phyloP scores from a whole-genome alignment of 2,329 filamentous ascomycete species.

The Didymellaceae sp. region DNA sequence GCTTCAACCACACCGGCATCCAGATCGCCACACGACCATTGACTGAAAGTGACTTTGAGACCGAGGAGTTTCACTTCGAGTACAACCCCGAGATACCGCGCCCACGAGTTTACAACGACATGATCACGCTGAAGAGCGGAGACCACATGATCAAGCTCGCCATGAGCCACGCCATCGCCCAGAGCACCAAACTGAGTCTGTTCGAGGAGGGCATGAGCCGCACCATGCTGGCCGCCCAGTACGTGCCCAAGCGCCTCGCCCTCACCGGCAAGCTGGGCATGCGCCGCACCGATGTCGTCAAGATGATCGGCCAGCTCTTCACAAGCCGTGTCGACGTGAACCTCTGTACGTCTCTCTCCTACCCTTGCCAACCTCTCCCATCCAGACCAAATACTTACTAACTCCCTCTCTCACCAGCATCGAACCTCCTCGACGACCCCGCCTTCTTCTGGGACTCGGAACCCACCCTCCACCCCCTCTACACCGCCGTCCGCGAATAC shows the following conservation, averaged over 20 bases:
- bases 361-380: background rate
- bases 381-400: constrained; percentile 8
- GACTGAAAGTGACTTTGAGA: constrained; percentile 91
- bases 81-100: constrained; percentile 87
- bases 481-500: constrained; percentile 93
- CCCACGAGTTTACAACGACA: constrained; percentile 96
- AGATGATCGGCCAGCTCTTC: constrained; percentile 87
- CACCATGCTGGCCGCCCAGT: constrained; percentile 91
- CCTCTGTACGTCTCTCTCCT: constrained; percentile 72
- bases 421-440: constrained; percentile 93
- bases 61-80: constrained; percentile 97
- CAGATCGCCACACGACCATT: constrained; percentile 80
- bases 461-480: constrained; percentile 91
- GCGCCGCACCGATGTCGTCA: constrained; percentile 89
- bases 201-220: constrained; percentile 96
- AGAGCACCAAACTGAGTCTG: constrained; percentile 94
- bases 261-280: constrained; percentile 90
- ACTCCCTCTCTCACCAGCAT: constrained; percentile 66
- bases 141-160: constrained; percentile 99
- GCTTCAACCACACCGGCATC: constrained; percentile 68
- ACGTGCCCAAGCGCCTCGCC: constrained; percentile 87
- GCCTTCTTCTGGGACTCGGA: constrained; percentile 99
- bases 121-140: constrained; percentile 93
- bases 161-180: constrained; percentile 95
- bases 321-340: constrained; percentile 97